Base-by-base conservation (phyloP, 176 grass and related monocot genomes). In the Guadua angustifolia region DNA sequence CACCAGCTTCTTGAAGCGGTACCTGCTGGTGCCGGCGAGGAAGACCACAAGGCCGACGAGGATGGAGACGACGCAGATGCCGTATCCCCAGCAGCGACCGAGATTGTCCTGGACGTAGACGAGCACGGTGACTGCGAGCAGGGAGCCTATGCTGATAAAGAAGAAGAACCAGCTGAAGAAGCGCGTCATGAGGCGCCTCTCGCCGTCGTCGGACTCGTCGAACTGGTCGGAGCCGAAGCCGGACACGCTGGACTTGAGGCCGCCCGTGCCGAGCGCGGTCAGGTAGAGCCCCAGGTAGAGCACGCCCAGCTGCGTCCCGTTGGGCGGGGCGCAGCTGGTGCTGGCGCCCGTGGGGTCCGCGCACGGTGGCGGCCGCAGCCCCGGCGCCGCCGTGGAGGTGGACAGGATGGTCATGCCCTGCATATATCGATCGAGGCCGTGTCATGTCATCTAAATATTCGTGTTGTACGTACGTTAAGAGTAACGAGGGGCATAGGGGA, bases 171-270 rank as follows among this genome's bases (percentile, higher is more conserved):
- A 88, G 83, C 83, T 77, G 84, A 91, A 94, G 93, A 94, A 92
- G 66, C 62, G 66, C 25, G 47, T 59, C 90, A 92, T 92, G 60
- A 29, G 53, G 8, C 16, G 8, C 66, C 83, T 77, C 88, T 95
- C 94, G 6, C 65, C 67, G 36, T 17, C 29, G 63, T 95, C 72
- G 2, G 79, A 73, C 49, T 95, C 93, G 75, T 95, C 88, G 86
- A 95, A 95, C 77, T 95, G 90, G 90, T 95, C 93, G 8, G 90
- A 95, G 8, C 94, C 90, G 67, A 95, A 92, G 4, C 94, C 94
- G 5, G 90, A 95, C 33, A 95, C 90, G 75, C 93, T 95, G 1
- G 94, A 95, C 79, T 95, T 95, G 59, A 95, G 90, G 24, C 94
- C 94, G 9, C 94, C 94, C 0, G 90, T 95, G 75, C 94, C 93